Conservation (phyloP, 257 asterid species). For the Gentiana straminea region DNA sequence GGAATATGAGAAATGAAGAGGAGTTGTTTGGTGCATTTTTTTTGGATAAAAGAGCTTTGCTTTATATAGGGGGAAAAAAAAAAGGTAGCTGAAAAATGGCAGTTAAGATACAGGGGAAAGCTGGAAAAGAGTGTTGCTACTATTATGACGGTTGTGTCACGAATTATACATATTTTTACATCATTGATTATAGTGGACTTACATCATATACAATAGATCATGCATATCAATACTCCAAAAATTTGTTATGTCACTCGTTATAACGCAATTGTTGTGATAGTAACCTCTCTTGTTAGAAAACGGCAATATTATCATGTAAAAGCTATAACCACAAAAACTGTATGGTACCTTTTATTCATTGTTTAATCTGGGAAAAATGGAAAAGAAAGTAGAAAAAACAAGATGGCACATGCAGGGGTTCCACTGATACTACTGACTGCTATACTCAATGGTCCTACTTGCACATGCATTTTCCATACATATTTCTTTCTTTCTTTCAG, state of each 20-base stretch:
- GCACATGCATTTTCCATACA: conserved; percentile 48
- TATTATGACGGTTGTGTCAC: too few species aligned
- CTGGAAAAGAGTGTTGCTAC: conserved; percentile 19
- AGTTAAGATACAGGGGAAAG: background rate
- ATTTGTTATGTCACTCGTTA: too few species aligned
- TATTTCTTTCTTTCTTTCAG: conserved; percentile 12
- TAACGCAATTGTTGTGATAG: too few species aligned
- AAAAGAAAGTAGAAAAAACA: conserved; percentile 25
- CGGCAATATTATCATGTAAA: too few species aligned
- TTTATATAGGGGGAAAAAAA: conserved; percentile 27
- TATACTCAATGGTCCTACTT: conserved; percentile 42
- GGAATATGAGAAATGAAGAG: background rate
- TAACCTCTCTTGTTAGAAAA: too few species aligned
- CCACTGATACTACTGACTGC: conserved; percentile 61
- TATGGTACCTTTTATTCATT: background rate
- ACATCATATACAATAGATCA: too few species aligned
- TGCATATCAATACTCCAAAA: too few species aligned
- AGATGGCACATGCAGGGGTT: conserved; percentile 66
- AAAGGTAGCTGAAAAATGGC: conserved; percentile 4
- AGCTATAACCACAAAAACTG: conserved; percentile 22
- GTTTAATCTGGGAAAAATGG: background rate
- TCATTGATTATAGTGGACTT: too few species aligned
- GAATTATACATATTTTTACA: too few species aligned
- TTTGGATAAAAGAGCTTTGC: conserved; percentile 10
- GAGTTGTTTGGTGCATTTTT: background rate